These are phyloP conservation scores for Boletus subparvulus DNA, from an alignment of 768 basidiomycete genomes.

Conservation along the genomic window DNA sequence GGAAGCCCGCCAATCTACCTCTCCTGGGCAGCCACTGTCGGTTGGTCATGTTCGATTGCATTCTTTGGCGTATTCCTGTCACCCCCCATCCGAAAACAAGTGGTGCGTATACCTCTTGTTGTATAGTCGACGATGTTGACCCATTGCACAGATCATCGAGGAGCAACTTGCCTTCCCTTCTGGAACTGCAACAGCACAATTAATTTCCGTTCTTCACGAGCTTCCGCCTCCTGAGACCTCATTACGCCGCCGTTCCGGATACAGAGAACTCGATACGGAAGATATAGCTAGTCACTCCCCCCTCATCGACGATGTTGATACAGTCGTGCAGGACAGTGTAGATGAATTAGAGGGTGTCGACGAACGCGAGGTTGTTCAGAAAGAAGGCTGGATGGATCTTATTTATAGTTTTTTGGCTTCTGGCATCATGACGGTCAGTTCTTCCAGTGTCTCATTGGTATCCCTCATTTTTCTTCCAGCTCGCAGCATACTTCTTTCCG, in stretches of 20 bases:
- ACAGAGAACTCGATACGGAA: conserved; percentile 41
- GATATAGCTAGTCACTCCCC: conserved; percentile 25
- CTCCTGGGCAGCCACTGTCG: conserved; percentile 69
- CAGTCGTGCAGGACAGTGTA: conserved; percentile 23
- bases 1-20: conserved; percentile 74
- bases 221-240: conserved; percentile 64
- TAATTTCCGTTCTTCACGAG: conserved; percentile 87
- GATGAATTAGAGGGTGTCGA: conserved; percentile 25
- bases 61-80: conserved; percentile 99
- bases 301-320: conserved; percentile 1
- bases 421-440: conserved; percentile 68
- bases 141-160: conserved; percentile 69
- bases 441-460: background rate
- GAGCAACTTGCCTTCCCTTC: conserved; percentile 94
- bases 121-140: conserved; percentile 5
- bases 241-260: conserved; percentile 56
- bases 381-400: conserved; percentile 76
- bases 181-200: conserved; percentile 93
- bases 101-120: conserved; percentile 49
- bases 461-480: conserved; percentile 41
- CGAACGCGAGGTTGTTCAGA: conserved; percentile 52
- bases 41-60: conserved; percentile 88
- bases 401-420: conserved; percentile 78
- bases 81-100: conserved; percentile 91
- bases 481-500: conserved; percentile 87